Evolutionary conservation across 805 yeast genomes (phyloP), one percentile per base, ranked within the genome.

Genomic region (Suhomyces sp.): DNA sequence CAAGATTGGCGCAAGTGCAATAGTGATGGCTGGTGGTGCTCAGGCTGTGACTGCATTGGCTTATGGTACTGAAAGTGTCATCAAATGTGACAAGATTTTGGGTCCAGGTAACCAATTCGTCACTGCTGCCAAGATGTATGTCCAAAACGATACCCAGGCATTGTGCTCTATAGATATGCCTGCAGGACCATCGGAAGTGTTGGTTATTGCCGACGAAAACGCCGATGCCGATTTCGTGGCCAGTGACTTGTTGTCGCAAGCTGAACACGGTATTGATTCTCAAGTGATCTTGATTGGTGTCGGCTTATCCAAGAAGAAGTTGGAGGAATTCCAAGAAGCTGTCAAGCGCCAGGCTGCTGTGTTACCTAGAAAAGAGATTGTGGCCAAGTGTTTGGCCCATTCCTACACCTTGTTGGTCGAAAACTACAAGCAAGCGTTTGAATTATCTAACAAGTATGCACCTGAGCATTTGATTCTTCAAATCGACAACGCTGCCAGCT

Each of bases 31-130:
- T 1, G 99, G 99, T 63, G 99, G 99, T 65, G 99, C 99, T 3
- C 99, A 94, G 77, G 99, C 99, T 5, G 90, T 94, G 49, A 96
- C 97, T 46, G 96, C 99, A 5, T 84, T 94, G 96, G 99, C 99
- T 1, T 94, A 94, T 69, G 99, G 99, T 67, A 94, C 99, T 12
- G 90, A 90, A 62, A 75, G 88, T 36, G 86, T 94, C 48, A 88
- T 96, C 49, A 94, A 94, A 73, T 93, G 93, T 66, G 97, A 94
- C 73, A 94, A 94, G 80, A 92, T 94, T 57, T 80, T 94, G 70
- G 99, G 99, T 47, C 99, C 99, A 23, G 99, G 99, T 55, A 94
- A 94, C 75, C 99, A 94, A 76, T 94, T 94, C 69, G 99, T 94
- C 50, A 94, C 99, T 17, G 98, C 99, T 44, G 99, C 99, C 44